Evolutionary conservation across 176 grass and related monocot genomes (phyloP).

Genomic region (Luzula sylvatica): DNA sequence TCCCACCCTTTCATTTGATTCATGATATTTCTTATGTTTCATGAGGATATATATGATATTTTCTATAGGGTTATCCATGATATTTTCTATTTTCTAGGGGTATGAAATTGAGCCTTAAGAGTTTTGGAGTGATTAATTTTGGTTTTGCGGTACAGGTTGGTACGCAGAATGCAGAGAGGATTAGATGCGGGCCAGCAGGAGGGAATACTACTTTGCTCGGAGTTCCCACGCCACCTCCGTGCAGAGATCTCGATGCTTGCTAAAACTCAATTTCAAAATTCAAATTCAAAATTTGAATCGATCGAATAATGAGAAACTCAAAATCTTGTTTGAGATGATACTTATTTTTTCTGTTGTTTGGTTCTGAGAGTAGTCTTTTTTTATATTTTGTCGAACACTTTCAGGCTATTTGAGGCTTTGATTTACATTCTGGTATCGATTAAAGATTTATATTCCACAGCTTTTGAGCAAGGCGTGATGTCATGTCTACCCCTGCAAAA

Average conservation of each 20-base stretch:
- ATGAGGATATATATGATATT: neutral
- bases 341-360: neutral
- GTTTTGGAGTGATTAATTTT: neutral
- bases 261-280: slow-evolving; percentile 30
- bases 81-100: neutral
- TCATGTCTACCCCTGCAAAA: too few relatives aligned
- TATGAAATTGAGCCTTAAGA: neutral
- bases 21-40: neutral
- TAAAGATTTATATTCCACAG: too few relatives aligned
- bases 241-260: slow-evolving; percentile 89
- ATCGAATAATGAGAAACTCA: neutral
- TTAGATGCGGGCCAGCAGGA: slow-evolving; percentile 68
- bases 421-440: too few relatives aligned
- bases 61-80: neutral
- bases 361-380: slow-evolving; percentile 8
- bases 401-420: too few relatives aligned
- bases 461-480: too few relatives aligned
- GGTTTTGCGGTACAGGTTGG: slow-evolving; percentile 42
- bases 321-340: slow-evolving; percentile 3
- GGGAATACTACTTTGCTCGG: slow-evolving; percentile 64
- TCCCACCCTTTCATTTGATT: neutral
- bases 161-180: slow-evolving; percentile 67
- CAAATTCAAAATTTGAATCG: slow-evolving; percentile 10
- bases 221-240: slow-evolving; percentile 62
- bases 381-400: slow-evolving; percentile 1